Evolutionary conservation across 2,329 filamentous ascomycete species (phyloP), one percentile per base, ranked within the genome.

Genomic region (Fusarium incarnatum): DNA sequence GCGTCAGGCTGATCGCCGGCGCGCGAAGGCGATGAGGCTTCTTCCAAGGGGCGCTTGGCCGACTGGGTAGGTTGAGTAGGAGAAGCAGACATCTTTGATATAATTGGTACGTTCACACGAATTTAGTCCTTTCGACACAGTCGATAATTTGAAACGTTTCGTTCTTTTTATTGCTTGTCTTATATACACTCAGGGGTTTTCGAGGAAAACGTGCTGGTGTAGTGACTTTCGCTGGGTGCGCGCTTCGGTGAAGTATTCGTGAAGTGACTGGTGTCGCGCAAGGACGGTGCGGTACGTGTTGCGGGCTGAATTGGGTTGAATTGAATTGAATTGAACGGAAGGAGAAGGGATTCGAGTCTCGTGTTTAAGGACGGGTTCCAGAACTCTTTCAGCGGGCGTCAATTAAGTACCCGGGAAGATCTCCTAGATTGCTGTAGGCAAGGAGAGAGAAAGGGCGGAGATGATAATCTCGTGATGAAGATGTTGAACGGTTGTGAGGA

Each of bases 1-100:
- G 96, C 96, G 75, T 99, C 96, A 56, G 97, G 96, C 80, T 98
- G 94, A 77, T 98, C 96, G 79, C 89, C 94, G 41, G 92, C 91
- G 68, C 92, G 92, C 32, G 94, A 97, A 37, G 96, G 96, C 12
- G 96, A 99, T 20, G 96, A 98, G 13, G 95, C 92, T 79, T 98
- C 96, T 86, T 99, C 96, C 72, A 99, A 89, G 67, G 96, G 96
- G 78, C 96, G 94, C 88, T 99, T 99, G 69, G 88, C 85, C 75
- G 89, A 91, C 78, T 93, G 89, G 63, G 90, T 91, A 53, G 89
- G 88, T 67, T 86, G 85, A 68, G 85, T 82, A 30, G 88, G 89
- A 72, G 88, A 94, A 70, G 91, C 87, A 83, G 92, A 94, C 92
- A 94, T 94, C 75, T 81, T 82, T 62, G 44, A 53, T 62, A 57